Evolutionary conservation across 164 flowering plant genomes (phyloP).

Genomic region (Nymphaea colorata): DNA sequence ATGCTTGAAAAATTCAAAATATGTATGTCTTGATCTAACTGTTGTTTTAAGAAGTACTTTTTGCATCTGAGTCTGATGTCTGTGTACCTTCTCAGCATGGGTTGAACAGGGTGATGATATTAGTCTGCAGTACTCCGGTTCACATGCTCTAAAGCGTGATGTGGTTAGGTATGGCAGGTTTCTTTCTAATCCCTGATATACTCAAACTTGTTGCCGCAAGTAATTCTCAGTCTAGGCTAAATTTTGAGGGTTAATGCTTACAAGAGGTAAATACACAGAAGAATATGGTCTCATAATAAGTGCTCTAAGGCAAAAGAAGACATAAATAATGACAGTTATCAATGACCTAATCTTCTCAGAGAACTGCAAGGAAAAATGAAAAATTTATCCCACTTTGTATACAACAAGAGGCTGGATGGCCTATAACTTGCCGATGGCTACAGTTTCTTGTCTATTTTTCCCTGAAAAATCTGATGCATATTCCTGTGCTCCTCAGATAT

Average conservation of each 20-base stretch:
- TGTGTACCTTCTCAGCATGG: conserved; percentile 49
- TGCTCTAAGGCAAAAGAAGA: too few species aligned
- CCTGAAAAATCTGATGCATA: background rate
- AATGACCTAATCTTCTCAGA: too few species aligned
- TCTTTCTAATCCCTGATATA: background rate
- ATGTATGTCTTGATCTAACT: conserved; percentile 25
- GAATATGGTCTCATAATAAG: too few species aligned
- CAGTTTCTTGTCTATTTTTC: background rate
- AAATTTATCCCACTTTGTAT: too few species aligned
- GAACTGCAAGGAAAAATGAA: too few species aligned
- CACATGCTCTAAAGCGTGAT: conserved; percentile 87
- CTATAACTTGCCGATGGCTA: too few species aligned
- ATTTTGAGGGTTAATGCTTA: too few species aligned
- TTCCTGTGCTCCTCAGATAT: conserved; percentile 33
- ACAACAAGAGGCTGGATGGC: too few species aligned
- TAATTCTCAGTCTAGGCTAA: too few species aligned
- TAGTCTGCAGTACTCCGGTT: conserved; percentile 90
- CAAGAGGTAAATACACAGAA: too few species aligned
- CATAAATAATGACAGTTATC: too few species aligned
- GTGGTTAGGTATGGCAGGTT: conserved; percentile 49
- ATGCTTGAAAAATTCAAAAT: conserved; percentile 56
- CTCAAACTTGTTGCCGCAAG: background rate
- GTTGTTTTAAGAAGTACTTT: background rate
- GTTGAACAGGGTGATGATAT: conserved; percentile 93
- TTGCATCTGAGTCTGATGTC: background rate